Evolutionary conservation across 192 early-diverging fungal genomes (phyloP).

Genomic region (Neocallimastix lanati): DNA sequence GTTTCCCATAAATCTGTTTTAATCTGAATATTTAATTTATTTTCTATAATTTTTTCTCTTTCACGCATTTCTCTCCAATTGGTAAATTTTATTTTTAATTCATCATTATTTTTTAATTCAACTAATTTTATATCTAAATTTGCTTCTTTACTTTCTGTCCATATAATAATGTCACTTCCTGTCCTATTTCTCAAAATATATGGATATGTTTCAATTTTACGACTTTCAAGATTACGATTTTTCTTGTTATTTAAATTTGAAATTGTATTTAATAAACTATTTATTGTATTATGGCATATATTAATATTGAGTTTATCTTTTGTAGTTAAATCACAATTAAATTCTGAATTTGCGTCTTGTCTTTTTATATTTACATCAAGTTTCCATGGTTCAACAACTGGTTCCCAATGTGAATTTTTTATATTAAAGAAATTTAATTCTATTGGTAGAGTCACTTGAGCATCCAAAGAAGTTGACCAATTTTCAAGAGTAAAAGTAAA

Average conservation of each 20-base stretch:
- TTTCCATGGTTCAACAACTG: constrained; percentile 65
- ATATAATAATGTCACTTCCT: constrained; percentile 75
- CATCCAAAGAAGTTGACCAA: constrained; percentile 41
- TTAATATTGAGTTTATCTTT: not conserved
- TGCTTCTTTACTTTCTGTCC: constrained; percentile 15
- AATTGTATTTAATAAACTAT: not conserved
- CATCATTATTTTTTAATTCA: not conserved
- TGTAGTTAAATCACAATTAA: not conserved
- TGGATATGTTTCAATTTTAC: not conserved
- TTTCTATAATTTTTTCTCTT: not conserved
- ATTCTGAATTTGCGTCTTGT: not conserved
- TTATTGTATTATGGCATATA: not conserved
- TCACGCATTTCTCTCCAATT: constrained; percentile 62
- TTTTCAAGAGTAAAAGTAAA: constrained; percentile 60
- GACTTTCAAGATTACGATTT: not conserved
- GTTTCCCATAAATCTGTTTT: constrained; percentile 56
- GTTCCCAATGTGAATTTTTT: constrained; percentile 97
- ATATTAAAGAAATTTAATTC: constrained; percentile 89
- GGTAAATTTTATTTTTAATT: not conserved
- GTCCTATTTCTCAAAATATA: constrained; percentile 81
- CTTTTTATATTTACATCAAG: not conserved
- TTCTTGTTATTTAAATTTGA: not conserved
- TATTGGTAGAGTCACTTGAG: constrained; percentile 42
- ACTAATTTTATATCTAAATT: not conserved
- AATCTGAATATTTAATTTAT: not conserved